Evolutionary conservation across 371 early-diverging fungal species (phyloP).

Genomic region (Syncephalastrum contaminatum): DNA sequence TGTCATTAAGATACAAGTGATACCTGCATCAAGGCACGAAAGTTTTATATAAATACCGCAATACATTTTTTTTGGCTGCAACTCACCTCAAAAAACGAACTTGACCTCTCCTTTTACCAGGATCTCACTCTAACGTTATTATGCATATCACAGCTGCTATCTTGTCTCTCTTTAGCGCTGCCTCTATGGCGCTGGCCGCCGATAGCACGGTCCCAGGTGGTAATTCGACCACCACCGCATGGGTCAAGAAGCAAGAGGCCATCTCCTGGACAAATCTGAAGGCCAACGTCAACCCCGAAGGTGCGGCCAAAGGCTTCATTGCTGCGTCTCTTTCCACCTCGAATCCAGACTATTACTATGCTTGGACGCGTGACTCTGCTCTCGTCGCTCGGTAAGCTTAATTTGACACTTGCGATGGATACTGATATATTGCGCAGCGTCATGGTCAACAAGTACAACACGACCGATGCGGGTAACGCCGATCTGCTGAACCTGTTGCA

Average conservation of each 20-base stretch:
- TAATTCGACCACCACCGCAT: neutral
- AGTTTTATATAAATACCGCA: too few species aligned
- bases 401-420: constrained; percentile 12
- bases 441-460: constrained; percentile 98
- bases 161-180: too few species aligned
- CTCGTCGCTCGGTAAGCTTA: constrained; percentile 41
- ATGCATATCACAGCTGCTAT: too few species aligned
- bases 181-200: too few species aligned
- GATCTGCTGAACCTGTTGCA: constrained; percentile 11
- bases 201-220: too few species aligned
- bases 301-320: constrained; percentile 32
- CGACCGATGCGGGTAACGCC: constrained; percentile 31
- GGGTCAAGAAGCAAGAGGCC: constrained; percentile 21
- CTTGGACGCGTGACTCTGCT: constrained; percentile 79
- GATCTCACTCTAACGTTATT: too few species aligned
- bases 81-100: too few species aligned
- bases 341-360: constrained; percentile 74
- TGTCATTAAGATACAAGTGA: too few species aligned
- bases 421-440: constrained; percentile 71
- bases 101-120: too few species aligned
- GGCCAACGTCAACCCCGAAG: constrained; percentile 36
- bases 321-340: constrained; percentile 36
- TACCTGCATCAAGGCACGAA: too few species aligned
- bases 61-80: too few species aligned
- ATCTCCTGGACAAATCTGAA: constrained; percentile 23